Evolutionary conservation across 768 basidiomycete genomes (phyloP), one percentile per base, ranked within the genome.

Genomic region (Cystofilobasidium bisporidii): DNA sequence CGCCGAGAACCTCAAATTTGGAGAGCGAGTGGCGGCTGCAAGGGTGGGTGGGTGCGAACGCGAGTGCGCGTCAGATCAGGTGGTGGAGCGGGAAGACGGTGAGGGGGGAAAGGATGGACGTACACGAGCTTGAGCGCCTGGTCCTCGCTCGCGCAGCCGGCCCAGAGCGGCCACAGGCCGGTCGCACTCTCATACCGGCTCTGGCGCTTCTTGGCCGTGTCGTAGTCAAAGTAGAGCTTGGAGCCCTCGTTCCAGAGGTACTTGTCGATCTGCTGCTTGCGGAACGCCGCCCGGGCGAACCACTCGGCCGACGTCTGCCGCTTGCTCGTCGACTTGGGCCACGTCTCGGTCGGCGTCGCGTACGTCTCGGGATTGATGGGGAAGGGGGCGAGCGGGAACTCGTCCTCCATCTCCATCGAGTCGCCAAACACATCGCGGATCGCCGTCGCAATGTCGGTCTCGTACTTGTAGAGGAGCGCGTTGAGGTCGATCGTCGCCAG

Each of bases 121-220:
- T 81, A 92, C 89, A 97, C 87, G 72, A 99, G 84, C 77, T 87
- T 85, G 85, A 89, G 87, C 64, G 88, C 87, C 77, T 99, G 94
- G 72, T 92, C 87, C 72, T 97, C 94, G 70, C 90, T 93, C 47
- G 93, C 92, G 77, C 91, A 94, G 17, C 94, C 94, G 18, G 91
- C 91, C 94, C 94, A 99, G 41, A 99, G 81, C 43, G 91, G 84
- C 92, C 93, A 99, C 77, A 92, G 88, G 32, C 88, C 82, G 0
- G 94, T 99, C n/a, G 91, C 96, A 75, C 88, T 89, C 80, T 99
- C 94, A 75, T 98, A 99, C 72, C 93, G 76, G 70, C 87, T 90
- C 81, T 94, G 91, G 78, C 86, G 86, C 81, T 89, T 86, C 77
- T 87, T 83, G 64, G 85, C 88, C 22, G 89, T 93, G 76, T 99